Conservation (phyloP, 192 early-diverging fungal genomes). For the Thoreauomyces humboldtii region DNA sequence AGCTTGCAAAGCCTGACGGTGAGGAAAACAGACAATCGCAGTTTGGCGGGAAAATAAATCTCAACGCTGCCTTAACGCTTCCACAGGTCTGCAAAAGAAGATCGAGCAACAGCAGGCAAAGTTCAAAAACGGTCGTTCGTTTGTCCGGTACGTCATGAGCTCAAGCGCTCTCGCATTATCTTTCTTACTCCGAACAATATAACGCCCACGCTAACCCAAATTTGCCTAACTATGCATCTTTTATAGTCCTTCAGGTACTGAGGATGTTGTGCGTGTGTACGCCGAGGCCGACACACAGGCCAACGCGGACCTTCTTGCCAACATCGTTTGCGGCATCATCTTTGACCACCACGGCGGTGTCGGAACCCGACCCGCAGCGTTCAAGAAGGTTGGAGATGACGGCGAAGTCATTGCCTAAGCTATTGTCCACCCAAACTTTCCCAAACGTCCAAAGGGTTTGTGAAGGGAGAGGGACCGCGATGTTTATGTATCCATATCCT, state of each 20-base stretch:
- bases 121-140: conserved; percentile 83
- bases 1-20: conserved; percentile 79
- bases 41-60: no score
- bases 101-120: conserved; percentile 84
- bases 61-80: no score
- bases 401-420: conserved; percentile 19
- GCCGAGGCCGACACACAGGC: conserved; percentile 93
- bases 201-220: neutral
- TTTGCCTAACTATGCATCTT: conserved; percentile 1
- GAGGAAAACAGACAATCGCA: no score
- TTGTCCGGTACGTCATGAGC: conserved; percentile 68
- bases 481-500: no score
- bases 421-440: no score
- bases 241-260: conserved; percentile 89
- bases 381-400: conserved; percentile 20
- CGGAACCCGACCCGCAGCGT: conserved; percentile 71
- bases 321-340: conserved; percentile 84
- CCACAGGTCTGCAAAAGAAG: conserved; percentile 81
- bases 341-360: conserved; percentile 92
- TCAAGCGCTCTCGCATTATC: no score
- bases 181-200: neutral
- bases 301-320: conserved; percentile 84
- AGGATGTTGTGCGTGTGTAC: conserved; percentile 98
- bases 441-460: no score
- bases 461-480: no score